A percentile compares a stretch with the other conserved stretches of the same genome.
These are phyloP conservation scores for Epipyxis sp. DNA, from an alignment of 108 stramenopile species.

Conservation along the genomic window DNA sequence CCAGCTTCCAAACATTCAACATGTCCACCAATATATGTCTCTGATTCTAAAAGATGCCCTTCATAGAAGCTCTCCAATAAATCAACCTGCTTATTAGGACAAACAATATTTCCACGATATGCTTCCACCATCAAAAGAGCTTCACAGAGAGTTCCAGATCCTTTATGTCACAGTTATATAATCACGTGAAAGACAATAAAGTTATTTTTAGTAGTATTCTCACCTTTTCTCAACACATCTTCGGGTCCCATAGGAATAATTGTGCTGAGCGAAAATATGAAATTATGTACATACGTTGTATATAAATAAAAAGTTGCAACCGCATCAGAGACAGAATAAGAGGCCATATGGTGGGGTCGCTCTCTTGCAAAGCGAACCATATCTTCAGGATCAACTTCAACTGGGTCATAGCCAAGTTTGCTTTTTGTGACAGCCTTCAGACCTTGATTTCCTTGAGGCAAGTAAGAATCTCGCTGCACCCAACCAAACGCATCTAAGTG, in stretches of 20 bases:
- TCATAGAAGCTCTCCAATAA: constrained; percentile 77
- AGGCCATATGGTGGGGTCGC: constrained; percentile 89
- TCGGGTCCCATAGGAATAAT: constrained; percentile 98
- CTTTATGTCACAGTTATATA: constrained; percentile 27
- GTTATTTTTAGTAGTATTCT: constrained; percentile 57
- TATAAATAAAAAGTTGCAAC: constrained; percentile 98
- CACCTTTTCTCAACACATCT: constrained; percentile 94
- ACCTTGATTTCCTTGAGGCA: constrained; percentile 91
- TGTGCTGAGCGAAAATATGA: constrained; percentile 96
- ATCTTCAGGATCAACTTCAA: constrained; percentile 98
- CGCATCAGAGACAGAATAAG: constrained; percentile 97
- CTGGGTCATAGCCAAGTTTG: constrained; percentile 96
- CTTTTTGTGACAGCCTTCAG: constrained; percentile 98
- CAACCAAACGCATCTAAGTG: constrained; percentile 96
- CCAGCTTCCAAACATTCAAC: constrained; percentile 99
- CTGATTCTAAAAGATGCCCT: constrained; percentile 90
- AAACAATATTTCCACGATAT: constrained; percentile 78
- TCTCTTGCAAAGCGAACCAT: constrained; percentile 91
- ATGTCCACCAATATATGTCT: constrained; percentile 98
- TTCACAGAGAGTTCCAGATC: constrained; percentile 87
- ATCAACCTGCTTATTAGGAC: constrained; percentile 96
- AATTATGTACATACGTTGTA: constrained; percentile 93
- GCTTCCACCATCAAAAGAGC: constrained; percentile 96
- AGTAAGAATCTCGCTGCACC: constrained; percentile 97
- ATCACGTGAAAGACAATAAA: neutral